A percentile compares a stretch with the other conserved stretches of the same genome.
phyloP scores from a whole-genome alignment of 768 basidiomycete genomes.

The Lactarius tabidus region DNA sequence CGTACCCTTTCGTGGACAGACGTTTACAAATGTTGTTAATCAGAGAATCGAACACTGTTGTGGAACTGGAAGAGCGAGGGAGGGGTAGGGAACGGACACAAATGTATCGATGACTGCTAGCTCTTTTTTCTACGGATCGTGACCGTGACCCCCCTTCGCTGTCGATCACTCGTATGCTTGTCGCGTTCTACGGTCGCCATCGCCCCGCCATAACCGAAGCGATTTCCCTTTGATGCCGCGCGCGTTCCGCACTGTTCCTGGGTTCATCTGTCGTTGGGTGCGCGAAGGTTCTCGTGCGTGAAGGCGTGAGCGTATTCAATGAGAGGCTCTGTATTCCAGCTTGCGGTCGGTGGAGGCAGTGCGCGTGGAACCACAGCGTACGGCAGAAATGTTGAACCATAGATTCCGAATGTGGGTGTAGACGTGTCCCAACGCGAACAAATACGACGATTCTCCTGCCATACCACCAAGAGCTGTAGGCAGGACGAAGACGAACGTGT shows the following conservation, averaged over 20 bases:
- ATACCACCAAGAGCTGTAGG: too few relatives aligned
- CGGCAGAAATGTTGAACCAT: too few relatives aligned
- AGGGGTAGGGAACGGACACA: neutral
- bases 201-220: constrained; percentile 27
- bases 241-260: constrained; percentile 35
- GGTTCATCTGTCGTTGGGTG: too few relatives aligned
- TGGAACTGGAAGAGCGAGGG: neutral
- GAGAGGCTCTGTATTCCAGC: too few relatives aligned
- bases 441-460: too few relatives aligned
- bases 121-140: constrained; percentile 29
- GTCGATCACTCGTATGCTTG: constrained; percentile 11
- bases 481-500: too few relatives aligned
- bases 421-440: too few relatives aligned
- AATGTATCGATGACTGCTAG: constrained; percentile 28
- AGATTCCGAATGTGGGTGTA: too few relatives aligned
- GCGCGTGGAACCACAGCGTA: too few relatives aligned
- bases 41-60: neutral
- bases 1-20: neutral
- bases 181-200: constrained; percentile 21
- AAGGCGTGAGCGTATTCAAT: too few relatives aligned
- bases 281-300: too few relatives aligned
- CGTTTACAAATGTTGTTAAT: neutral
- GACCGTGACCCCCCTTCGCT: constrained; percentile 29
- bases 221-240: constrained; percentile 25
- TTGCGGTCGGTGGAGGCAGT: too few relatives aligned